Evolutionary conservation across 805 yeast species (phyloP), one percentile per base, ranked within the genome.

Genomic region (Cyberlindnera xylosilytica): DNA sequence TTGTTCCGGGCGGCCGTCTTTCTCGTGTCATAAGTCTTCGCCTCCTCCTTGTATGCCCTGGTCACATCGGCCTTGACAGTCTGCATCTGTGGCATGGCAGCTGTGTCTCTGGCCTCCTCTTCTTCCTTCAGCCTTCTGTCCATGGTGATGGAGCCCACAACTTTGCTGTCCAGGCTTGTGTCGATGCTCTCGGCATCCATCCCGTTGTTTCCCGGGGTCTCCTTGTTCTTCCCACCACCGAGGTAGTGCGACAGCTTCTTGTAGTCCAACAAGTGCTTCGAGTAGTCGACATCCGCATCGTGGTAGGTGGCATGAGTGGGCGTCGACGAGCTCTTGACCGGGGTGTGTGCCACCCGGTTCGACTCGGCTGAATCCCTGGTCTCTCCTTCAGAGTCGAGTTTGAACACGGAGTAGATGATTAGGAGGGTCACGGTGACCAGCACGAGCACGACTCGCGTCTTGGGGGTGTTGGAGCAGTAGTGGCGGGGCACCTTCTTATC

Each of bases 141-240:
- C 28, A 30, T 45, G 15, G 20, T 32, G 15, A 50, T 52, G 4
- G 50, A 33, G 10, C 47, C 51, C 3, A 50, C 44, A 23, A 52
- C 56, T 35, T 39, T 50, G 11, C 47, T 30, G 31, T 52, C 56
- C 28, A 52, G 36, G 2, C 39, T 36, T 4, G 39, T 34, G n/a
- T 51, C 53, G 29, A 50, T 50, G 5, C 27, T 26, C 31, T 45
- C 49, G 7, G 41, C 36, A 26, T 45, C 39, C 19, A 32, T 37
- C 5, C 41, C 49, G 19, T 34, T 22, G 34, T 37, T 38, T 8
- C 9, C 18, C 17, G 7, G 10, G 24, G 15, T 32, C 7, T 13
- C 32, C 19, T 6, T 6, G 18, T 16, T n/a, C 32, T 6, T 30
- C 15, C 9, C 9, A 24, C n/a, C 36, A 15, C 19, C 19, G 22